Percentiles rank a stretch among this genome's conserved stretches.
phyloP scores from a whole-genome alignment of 2,329 filamentous ascomycete species.

The Truncatella angustata region DNA sequence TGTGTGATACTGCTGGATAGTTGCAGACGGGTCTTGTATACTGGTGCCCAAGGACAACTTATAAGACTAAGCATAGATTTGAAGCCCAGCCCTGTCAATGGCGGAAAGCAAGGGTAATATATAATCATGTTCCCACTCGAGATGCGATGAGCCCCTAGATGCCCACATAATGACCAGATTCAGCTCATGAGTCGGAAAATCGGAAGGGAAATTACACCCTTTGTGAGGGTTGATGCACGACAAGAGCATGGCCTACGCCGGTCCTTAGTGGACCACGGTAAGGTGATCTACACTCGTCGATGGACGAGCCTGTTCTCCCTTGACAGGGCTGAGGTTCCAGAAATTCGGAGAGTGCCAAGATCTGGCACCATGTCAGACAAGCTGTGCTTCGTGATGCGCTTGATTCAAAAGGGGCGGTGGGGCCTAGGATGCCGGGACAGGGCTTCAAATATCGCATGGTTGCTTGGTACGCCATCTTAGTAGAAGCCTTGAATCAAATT shows the following conservation, averaged over 20 bases:
- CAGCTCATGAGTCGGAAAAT: neutral
- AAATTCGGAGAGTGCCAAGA: neutral
- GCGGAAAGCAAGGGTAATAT: too few species aligned
- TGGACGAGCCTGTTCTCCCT: neutral
- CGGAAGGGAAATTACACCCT: neutral
- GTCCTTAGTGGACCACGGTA: too few species aligned
- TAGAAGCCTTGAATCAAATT: slow-evolving; percentile 1
- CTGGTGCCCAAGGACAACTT: too few species aligned
- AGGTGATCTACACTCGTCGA: neutral
- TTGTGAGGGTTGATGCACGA: neutral
- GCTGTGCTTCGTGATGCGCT: slow-evolving; percentile 1
- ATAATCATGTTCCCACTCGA: neutral
- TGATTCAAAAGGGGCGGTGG: neutral
- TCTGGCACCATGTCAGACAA: neutral
- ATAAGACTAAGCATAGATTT: too few species aligned
- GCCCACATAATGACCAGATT: too few species aligned
- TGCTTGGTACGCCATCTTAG: neutral
- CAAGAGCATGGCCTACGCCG: neutral
- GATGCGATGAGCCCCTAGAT: neutral
- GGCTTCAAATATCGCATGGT: neutral
- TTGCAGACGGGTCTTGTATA: too few species aligned
- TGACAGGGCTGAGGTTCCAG: neutral
- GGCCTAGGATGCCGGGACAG: neutral
- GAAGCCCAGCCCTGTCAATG: too few species aligned
- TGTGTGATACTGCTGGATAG: too few species aligned